Conservation (phyloP, 2,329 filamentous ascomycete genomes). For the Ophiostoma pallidulum region DNA sequence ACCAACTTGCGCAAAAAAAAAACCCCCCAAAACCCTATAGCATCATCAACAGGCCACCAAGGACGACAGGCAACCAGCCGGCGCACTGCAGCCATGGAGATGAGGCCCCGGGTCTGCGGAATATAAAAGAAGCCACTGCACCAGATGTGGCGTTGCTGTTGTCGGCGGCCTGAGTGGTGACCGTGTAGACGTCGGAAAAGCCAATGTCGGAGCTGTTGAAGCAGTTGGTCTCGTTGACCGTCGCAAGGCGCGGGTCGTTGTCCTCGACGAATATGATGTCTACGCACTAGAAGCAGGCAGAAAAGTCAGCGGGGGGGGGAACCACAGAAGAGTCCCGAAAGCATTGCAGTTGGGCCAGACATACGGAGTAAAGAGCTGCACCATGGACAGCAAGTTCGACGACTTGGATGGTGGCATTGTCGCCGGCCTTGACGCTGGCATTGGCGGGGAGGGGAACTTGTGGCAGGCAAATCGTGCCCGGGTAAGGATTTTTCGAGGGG, state of each 20-base stretch:
- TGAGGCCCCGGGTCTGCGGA: constrained; percentile 16
- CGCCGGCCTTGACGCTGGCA: constrained; percentile 63
- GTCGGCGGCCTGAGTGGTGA: constrained; percentile 36
- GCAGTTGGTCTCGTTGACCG: constrained; percentile 76
- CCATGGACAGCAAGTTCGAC: constrained; percentile 78
- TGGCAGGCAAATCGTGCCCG: constrained; percentile 79
- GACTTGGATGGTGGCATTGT: constrained; percentile 83
- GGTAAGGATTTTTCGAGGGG: constrained; percentile 74
- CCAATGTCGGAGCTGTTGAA: constrained; percentile 74
- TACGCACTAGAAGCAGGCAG: constrained; percentile 57
- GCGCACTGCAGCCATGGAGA: constrained; percentile 22
- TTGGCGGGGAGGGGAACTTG: constrained; percentile 76
- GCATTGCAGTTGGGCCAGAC: background rate
- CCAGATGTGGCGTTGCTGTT: constrained; percentile 24
- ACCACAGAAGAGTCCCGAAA: too few relatives aligned
- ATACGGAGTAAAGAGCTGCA: constrained; percentile 69
- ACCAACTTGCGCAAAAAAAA: too few relatives aligned
- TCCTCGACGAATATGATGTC: constrained; percentile 87
- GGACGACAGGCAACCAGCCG: constrained; percentile 34
- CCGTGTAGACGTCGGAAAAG: constrained; percentile 69
- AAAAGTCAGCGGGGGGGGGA: background rate
- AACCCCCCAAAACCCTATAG: too few relatives aligned
- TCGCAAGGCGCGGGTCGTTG: constrained; percentile 52
- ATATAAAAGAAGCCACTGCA: constrained; percentile 21
- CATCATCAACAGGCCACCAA: constrained; percentile 31